Evolutionary conservation across 2,329 filamentous ascomycete species (phyloP).

Genomic region (Cordyceps sp.): DNA sequence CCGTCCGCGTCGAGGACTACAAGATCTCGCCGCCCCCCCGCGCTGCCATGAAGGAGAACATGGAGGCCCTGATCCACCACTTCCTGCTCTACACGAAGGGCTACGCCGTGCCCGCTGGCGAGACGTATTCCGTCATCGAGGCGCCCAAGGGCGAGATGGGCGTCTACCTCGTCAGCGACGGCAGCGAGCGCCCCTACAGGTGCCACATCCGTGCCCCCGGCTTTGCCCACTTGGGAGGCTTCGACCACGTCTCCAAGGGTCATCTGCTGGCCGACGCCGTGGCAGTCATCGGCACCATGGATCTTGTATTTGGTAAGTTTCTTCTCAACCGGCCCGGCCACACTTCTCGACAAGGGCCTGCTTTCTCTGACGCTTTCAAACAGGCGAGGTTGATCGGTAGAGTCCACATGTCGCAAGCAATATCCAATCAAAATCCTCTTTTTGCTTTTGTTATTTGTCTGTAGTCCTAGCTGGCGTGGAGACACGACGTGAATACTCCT

Average conservation of each 20-base stretch:
- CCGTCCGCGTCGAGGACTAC: conserved; percentile 94
- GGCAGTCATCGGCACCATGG: conserved; percentile 83
- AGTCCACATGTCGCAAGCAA: conserved; percentile 9
- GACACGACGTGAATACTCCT: no score
- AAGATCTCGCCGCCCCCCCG: conserved; percentile 94
- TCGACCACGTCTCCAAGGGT: conserved; percentile 84
- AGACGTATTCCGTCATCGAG: conserved; percentile 96
- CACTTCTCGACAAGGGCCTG: no score
- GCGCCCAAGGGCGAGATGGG: conserved; percentile 99
- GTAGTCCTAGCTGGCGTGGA: conserved; percentile 20
- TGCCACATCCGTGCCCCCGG: conserved; percentile 96
- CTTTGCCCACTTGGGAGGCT: conserved; percentile 86
- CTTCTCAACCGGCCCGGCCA: no score
- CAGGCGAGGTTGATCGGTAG: conserved; percentile 47
- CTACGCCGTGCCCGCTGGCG: conserved; percentile 88
- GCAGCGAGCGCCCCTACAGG: conserved; percentile 88
- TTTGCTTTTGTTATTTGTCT: conserved; percentile 21
- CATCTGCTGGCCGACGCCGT: conserved; percentile 94
- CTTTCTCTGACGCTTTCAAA: conserved; percentile 15
- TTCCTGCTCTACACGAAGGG: conserved; percentile 98
- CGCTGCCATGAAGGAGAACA: conserved; percentile 99
- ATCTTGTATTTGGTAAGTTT: conserved; percentile 68
- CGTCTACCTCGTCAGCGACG: conserved; percentile 90
- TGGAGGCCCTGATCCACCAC: conserved; percentile 98
- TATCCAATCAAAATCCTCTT: conserved; percentile 12